A percentile compares a stretch with the other conserved stretches of the same genome.
Evolutionary conservation across 1,284 basidiomycete genomes (phyloP).

Genomic region (Cutaneotrichosporon dermatis): DNA sequence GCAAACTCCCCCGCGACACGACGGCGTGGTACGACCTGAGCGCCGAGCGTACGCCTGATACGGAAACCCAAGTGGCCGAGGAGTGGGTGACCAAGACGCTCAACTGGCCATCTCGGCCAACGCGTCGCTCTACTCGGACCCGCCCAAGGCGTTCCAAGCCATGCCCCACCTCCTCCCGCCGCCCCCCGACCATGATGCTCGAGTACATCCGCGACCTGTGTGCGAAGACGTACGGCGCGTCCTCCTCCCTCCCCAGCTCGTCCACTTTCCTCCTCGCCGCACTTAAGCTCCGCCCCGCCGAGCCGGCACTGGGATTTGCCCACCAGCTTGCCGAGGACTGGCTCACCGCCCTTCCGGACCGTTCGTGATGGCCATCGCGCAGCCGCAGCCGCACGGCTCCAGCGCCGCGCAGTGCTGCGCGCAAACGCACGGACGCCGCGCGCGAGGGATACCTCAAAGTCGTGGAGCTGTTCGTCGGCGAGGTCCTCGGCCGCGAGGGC

Average conservation of each 20-base stretch:
- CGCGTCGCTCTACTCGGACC: conserved; percentile 39
- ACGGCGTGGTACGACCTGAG: conserved; percentile 20
- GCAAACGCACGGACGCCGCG: conserved; percentile 30
- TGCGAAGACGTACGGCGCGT: conserved; percentile 17
- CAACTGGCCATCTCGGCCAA: conserved; percentile 37
- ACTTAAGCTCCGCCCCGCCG: conserved; percentile 33
- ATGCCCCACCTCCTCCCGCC: conserved; percentile 25
- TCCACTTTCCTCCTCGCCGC: conserved; percentile 42
- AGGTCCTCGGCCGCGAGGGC: conserved; percentile 40
- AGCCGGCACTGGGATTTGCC: conserved; percentile 28
- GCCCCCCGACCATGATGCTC: conserved; percentile 27
- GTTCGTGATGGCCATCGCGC: conserved; percentile 30
- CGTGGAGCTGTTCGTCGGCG: conserved; percentile 44
- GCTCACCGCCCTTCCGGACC: conserved; percentile 33
- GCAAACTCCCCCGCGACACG: conserved; percentile 10
- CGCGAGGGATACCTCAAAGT: conserved; percentile 45
- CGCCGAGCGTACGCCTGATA: neutral
- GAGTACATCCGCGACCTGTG: conserved; percentile 24
- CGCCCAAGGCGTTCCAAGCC: conserved; percentile 20
- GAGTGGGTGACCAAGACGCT: conserved; percentile 42
- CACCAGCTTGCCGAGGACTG: conserved; percentile 37
- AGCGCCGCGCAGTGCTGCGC: conserved; percentile 8
- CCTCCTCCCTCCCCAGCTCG: conserved; percentile 34
- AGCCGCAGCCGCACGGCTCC: neutral
- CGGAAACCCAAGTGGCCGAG: conserved; percentile 3